phyloP scores from a whole-genome alignment of 2,329 filamentous ascomycete genomes.

The Colletotrichum sansevieriae region DNA sequence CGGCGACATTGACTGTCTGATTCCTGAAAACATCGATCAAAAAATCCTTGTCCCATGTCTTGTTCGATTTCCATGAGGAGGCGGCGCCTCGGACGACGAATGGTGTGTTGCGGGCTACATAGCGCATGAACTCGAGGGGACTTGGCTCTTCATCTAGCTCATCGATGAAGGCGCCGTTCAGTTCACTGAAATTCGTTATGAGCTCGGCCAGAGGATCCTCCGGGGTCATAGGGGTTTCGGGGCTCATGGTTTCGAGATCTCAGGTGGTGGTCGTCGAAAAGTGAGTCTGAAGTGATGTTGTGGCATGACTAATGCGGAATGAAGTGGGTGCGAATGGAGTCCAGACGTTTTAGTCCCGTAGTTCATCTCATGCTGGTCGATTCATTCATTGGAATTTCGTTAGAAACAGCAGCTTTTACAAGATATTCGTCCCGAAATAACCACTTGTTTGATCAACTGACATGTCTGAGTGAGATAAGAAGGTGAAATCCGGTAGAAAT shows the following conservation, averaged over 20 bases:
- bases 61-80: conserved; percentile 71
- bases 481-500: no score
- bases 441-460: no score
- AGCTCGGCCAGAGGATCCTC: conserved; percentile 65
- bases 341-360: no score
- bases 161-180: conserved; percentile 73
- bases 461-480: no score
- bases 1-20: conserved; percentile 77
- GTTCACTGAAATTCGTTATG: conserved; percentile 78
- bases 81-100: conserved; percentile 79
- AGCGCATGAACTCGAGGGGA: conserved; percentile 84
- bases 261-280: conserved; percentile 4
- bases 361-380: no score
- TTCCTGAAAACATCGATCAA: conserved; percentile 67
- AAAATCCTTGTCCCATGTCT: conserved; percentile 72
- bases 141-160: conserved; percentile 75
- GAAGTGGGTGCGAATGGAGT: background rate
- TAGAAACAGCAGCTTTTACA: no score
- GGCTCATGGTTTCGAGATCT: conserved; percentile 10
- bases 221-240: background rate
- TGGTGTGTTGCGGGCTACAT: conserved; percentile 79
- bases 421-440: no score
- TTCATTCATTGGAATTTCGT: no score
- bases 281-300: conserved; percentile 12
- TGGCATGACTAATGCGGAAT: conserved; percentile 23